Percentiles rank a stretch among this genome's conserved stretches.
These are phyloP conservation scores for Coffea eugenioides DNA, from an alignment of 257 asterid species.

Conservation along the genomic window DNA sequence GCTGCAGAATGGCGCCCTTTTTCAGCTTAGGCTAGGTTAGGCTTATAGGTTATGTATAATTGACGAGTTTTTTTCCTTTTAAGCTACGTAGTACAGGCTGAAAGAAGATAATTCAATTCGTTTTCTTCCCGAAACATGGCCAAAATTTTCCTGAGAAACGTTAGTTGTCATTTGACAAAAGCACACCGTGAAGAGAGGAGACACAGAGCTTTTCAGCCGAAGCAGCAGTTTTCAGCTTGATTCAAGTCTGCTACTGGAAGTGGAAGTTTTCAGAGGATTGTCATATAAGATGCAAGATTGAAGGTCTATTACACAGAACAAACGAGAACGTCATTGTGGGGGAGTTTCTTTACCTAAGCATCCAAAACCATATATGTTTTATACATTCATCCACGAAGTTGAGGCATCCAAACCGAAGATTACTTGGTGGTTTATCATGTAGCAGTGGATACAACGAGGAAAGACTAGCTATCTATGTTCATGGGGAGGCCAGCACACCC, in stretches of 20 bases:
- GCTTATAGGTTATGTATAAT: neutral
- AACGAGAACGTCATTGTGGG: no score
- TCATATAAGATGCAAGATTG: neutral
- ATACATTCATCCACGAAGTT: neutral
- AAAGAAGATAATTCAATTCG: no score
- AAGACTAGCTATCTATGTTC: conserved; percentile 24
- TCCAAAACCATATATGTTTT: neutral
- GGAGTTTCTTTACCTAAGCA: neutral
- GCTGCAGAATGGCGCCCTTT: no score
- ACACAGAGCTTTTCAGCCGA: neutral
- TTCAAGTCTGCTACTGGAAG: neutral
- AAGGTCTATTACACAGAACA: neutral
- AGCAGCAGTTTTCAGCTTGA: neutral
- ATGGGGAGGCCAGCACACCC: conserved; percentile 60
- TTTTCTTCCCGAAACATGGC: no score
- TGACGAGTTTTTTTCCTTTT: no score
- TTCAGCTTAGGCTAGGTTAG: neutral
- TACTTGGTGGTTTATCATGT: neutral
- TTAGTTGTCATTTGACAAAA: no score
- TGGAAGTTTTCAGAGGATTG: neutral
- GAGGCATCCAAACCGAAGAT: neutral
- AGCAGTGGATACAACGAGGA: neutral
- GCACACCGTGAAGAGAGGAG: neutral
- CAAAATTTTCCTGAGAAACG: no score
- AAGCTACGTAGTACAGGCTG: no score